Percentiles rank a stretch among this genome's conserved stretches.
Evolutionary conservation across 2,329 filamentous ascomycete genomes (phyloP).

Genomic region (Fusarium albosuccineum): DNA sequence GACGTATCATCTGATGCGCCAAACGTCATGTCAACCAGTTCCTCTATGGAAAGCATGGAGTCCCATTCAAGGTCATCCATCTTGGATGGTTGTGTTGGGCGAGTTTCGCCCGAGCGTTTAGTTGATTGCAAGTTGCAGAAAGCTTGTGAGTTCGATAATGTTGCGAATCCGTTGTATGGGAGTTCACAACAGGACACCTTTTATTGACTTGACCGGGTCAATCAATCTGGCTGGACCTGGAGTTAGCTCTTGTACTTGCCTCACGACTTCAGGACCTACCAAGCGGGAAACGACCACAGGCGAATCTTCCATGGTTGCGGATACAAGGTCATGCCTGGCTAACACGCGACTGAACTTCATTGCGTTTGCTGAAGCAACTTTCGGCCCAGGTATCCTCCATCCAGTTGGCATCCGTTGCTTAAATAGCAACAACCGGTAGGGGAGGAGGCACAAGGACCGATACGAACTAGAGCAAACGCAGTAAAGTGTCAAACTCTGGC

Average conservation of each 20-base stretch:
- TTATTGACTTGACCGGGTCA: conserved; percentile 26
- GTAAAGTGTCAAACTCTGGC: background rate
- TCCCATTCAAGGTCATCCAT: conserved; percentile 1
- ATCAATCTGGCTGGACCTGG: background rate
- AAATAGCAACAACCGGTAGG: conserved; percentile 1
- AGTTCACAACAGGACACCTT: conserved; percentile 17
- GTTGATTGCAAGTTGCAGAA: background rate
- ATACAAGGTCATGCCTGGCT: background rate
- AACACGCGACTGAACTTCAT: background rate
- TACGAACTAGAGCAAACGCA: background rate
- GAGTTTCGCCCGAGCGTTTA: background rate
- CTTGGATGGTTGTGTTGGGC: background rate
- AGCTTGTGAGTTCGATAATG: background rate
- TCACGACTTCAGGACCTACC: background rate
- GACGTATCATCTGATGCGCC: background rate
- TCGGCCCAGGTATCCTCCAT: too few relatives aligned
- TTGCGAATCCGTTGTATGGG: background rate
- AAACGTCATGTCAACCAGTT: background rate
- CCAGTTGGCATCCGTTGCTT: background rate
- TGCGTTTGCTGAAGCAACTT: too few relatives aligned
- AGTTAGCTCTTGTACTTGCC: background rate
- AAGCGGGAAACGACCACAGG: background rate
- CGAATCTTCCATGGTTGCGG: background rate
- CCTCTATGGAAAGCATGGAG: background rate
- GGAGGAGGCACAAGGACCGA: background rate